Percentiles rank a stretch among this genome's conserved stretches.
Conservation (phyloP, 2,329 filamentous ascomycete species). For the Fusarium irregulare region DNA sequence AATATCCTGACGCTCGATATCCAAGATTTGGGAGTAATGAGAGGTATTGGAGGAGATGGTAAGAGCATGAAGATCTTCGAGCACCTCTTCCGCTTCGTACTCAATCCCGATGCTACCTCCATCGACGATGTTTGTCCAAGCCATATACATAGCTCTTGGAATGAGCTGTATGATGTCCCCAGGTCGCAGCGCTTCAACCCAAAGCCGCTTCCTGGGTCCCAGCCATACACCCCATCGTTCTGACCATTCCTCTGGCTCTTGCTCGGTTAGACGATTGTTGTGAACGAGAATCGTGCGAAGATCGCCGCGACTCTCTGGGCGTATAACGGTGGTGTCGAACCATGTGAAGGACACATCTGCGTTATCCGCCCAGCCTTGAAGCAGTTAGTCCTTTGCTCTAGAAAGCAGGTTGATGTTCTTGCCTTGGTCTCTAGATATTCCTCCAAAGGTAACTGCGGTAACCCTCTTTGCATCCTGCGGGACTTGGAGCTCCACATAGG, state of each 20-base stretch:
- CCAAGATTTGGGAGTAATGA: conserved; percentile 1
- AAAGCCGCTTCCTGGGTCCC: conserved; percentile 11
- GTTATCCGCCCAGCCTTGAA: conserved; percentile 28
- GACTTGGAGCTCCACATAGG: conserved; percentile 29
- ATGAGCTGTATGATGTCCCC: conserved; percentile 31
- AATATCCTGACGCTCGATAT: conserved; percentile 7
- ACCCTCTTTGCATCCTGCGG: conserved; percentile 27
- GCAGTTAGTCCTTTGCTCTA: rapidly evolving
- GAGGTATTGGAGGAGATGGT: background rate
- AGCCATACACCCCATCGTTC: background rate
- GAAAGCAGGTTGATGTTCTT: rapidly evolving
- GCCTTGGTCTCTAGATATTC: conserved; percentile 31
- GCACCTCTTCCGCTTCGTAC: background rate
- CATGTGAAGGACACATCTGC: conserved; percentile 27
- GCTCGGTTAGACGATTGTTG: conserved; percentile 22
- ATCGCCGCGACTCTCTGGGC: conserved; percentile 29
- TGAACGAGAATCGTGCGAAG: conserved; percentile 19
- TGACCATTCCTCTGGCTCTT: conserved; percentile 5
- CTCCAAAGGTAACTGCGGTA: conserved; percentile 18
- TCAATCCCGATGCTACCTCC: conserved; percentile 29
- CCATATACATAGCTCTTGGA: conserved; percentile 30
- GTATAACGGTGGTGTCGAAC: conserved; percentile 32
- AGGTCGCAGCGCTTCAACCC: conserved; percentile 23
- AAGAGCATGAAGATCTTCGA: background rate
- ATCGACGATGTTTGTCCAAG: conserved; percentile 35